A percentile compares a stretch with the other conserved stretches of the same genome.
phyloP scores from a whole-genome alignment of 2,329 filamentous ascomycete genomes.

The Amauroascus verrucosus region DNA sequence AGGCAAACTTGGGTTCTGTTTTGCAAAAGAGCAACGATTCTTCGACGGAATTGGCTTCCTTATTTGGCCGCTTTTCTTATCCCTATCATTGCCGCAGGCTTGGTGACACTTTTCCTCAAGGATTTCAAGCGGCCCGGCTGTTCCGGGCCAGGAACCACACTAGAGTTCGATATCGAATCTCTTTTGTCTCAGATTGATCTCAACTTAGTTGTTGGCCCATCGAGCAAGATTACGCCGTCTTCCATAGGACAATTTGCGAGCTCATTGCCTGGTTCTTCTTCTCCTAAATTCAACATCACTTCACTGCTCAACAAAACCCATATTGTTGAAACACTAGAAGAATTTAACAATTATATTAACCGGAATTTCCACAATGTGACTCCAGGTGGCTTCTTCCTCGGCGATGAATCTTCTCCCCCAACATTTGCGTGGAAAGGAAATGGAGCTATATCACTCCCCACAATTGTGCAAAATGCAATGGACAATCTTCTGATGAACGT shows the following conservation, averaged over 20 bases:
- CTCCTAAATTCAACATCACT: constrained; percentile 2
- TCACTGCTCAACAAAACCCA: constrained; percentile 7
- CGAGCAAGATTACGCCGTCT: constrained; percentile 21
- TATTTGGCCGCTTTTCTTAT: constrained; percentile 65
- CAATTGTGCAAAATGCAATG: constrained; percentile 52
- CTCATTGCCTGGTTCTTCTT: constrained; percentile 16
- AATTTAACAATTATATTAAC: constrained; percentile 58
- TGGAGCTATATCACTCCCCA: constrained; percentile 46
- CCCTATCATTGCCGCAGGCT: constrained; percentile 66
- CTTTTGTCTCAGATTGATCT: constrained; percentile 25
- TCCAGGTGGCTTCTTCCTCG: constrained; percentile 72
- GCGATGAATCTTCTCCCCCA: constrained; percentile 48
- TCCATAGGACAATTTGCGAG: constrained; percentile 21
- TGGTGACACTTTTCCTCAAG: constrained; percentile 67
- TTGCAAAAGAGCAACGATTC: constrained; percentile 63
- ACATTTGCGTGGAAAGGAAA: constrained; percentile 59
- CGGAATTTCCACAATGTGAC: constrained; percentile 56
- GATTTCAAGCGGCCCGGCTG: constrained; percentile 46
- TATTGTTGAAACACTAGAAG: constrained; percentile 50
- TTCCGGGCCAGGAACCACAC: constrained; percentile 38
- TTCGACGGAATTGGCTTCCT: constrained; percentile 68
- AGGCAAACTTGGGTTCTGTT: constrained; percentile 66
- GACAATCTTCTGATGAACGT: constrained; percentile 57
- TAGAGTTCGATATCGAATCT: constrained; percentile 15
- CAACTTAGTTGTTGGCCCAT: constrained; percentile 31